These are phyloP conservation scores for Mayamaea pseudoterrestris DNA, from an alignment of 108 stramenopile species.

Conservation along the genomic window DNA sequence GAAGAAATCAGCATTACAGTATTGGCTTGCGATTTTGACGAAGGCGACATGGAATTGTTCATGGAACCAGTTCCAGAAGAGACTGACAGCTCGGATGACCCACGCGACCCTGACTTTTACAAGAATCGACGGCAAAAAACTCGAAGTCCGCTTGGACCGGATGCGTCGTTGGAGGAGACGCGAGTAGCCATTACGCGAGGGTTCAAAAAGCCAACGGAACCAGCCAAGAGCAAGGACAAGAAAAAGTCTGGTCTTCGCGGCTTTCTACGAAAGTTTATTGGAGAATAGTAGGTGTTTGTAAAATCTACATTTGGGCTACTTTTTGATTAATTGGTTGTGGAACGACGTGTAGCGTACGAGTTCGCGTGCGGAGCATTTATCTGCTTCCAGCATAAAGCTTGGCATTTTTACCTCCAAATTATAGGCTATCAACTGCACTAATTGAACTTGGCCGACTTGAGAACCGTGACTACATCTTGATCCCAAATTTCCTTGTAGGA, in stretches of 20 bases:
- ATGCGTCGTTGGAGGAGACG: constrained; percentile 45
- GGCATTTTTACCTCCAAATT: no score
- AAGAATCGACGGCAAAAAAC: constrained; percentile 42
- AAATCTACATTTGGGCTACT: no score
- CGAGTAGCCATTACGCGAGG: constrained; percentile 45
- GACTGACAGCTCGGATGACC: not conserved
- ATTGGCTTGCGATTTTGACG: constrained; percentile 43
- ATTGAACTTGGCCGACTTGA: constrained; percentile 60
- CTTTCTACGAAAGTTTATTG: constrained; percentile 4
- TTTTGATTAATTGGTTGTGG: no score
- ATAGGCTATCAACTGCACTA: no score
- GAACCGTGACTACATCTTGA: constrained; percentile 63
- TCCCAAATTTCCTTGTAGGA: constrained; percentile 81
- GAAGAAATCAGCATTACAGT: constrained; percentile 57
- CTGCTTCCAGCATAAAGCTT: no score
- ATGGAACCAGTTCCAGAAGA: constrained; percentile 3
- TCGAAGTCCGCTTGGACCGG: constrained; percentile 44
- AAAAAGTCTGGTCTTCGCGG: constrained; percentile 1
- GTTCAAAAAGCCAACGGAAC: constrained; percentile 19
- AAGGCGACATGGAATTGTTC: constrained; percentile 8
- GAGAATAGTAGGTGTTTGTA: no score
- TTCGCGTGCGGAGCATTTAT: no score
- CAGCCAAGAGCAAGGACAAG: not conserved
- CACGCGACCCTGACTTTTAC: constrained; percentile 36
- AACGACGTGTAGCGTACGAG: no score